Evolutionary conservation across 2,329 filamentous ascomycete genomes (phyloP).

Genomic region (Talaromyces rugulosus): DNA sequence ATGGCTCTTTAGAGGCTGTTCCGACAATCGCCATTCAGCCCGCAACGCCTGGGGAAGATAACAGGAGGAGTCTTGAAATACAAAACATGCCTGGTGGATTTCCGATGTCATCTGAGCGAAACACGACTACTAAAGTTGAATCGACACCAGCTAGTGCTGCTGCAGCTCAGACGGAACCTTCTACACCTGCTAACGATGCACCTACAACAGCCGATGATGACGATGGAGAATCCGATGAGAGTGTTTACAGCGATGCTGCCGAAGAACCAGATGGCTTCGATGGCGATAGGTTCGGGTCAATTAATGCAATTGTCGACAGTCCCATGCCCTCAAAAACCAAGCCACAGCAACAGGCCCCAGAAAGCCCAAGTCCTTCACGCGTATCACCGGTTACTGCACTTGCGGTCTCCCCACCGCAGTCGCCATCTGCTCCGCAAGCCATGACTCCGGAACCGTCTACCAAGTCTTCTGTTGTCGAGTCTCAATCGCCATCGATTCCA

Average conservation of each 20-base stretch:
- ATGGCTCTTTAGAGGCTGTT: constrained; percentile 18
- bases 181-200: background rate
- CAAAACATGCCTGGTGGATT: constrained; percentile 54
- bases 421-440: constrained; percentile 5
- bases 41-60: constrained; percentile 44
- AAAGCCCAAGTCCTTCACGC: constrained; percentile 14
- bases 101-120: constrained; percentile 41
- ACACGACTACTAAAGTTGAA: background rate
- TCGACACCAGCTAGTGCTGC: background rate
- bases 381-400: constrained; percentile 1
- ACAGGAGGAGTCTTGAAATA: constrained; percentile 18
- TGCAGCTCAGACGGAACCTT: background rate
- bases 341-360: constrained; percentile 11
- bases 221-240: constrained; percentile 40
- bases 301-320: constrained; percentile 46
- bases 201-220: constrained; percentile 18
- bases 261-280: constrained; percentile 34
- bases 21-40: constrained; percentile 46
- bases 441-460: constrained; percentile 2
- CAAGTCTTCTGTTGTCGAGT: background rate
- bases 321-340: constrained; percentile 15
- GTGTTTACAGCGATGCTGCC: constrained; percentile 45
- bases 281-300: constrained; percentile 46
- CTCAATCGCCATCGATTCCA: background rate
- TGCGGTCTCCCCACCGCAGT: background rate